Evolutionary conservation across 768 basidiomycete genomes (phyloP).

Genomic region (Clitopilus passeckerianus): DNA sequence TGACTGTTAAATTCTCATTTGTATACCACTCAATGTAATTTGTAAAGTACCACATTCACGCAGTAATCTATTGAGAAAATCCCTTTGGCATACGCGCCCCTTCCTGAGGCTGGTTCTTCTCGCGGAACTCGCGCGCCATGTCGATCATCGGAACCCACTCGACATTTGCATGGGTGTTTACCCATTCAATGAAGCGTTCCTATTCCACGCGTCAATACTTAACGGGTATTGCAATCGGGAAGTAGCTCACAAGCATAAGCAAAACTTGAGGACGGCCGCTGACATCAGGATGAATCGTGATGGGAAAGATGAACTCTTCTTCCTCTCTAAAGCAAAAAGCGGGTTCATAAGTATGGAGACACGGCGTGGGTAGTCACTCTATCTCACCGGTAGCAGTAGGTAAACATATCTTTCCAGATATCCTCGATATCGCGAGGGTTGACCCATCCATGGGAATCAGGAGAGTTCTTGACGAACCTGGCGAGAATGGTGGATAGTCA

Average conservation of each 20-base stretch:
- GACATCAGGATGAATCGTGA: slow-evolving; percentile 78
- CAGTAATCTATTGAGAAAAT: slow-evolving; percentile 12
- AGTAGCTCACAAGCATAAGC: slow-evolving; percentile 54
- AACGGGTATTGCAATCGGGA: neutral
- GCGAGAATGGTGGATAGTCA: slow-evolving; percentile 1
- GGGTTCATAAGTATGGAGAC: too few species aligned
- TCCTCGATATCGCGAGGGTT: slow-evolving; percentile 62
- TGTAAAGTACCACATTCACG: too few species aligned
- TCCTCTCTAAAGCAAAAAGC: slow-evolving; percentile 36
- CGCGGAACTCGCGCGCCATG: slow-evolving; percentile 60
- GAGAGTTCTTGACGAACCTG: slow-evolving; percentile 65
- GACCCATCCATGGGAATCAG: slow-evolving; percentile 66
- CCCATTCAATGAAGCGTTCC: slow-evolving; percentile 73
- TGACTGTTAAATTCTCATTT: too few species aligned
- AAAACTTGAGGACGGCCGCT: slow-evolving; percentile 69
- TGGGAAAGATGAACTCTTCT: slow-evolving; percentile 64
- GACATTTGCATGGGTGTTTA: slow-evolving; percentile 64
- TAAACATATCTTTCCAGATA: slow-evolving; percentile 73
- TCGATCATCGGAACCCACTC: slow-evolving; percentile 70
- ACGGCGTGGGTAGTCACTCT: too few species aligned
- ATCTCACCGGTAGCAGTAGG: slow-evolving; percentile 55
- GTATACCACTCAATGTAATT: too few species aligned
- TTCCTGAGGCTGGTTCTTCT: slow-evolving; percentile 38
- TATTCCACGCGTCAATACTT: slow-evolving; percentile 13
- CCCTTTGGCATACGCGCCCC: slow-evolving; percentile 57